Evolutionary conservation across 352 stramenopile species (phyloP).

Genomic region (Globisporangium cederbergense): DNA sequence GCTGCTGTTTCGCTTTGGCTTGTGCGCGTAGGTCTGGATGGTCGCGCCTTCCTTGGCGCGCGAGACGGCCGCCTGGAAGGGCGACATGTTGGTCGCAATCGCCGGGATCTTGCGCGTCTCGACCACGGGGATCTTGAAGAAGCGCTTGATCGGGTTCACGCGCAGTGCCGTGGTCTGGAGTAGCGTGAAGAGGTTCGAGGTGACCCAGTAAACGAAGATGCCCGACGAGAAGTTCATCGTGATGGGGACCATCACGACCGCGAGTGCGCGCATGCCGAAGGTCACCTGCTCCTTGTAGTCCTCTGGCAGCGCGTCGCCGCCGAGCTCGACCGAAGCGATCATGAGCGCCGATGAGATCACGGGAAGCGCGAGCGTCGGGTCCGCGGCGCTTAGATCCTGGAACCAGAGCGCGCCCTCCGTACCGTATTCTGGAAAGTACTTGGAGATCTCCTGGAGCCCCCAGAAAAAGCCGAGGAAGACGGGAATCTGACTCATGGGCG

Average conservation of each 20-base stretch:
- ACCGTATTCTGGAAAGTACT: constrained; percentile 78
- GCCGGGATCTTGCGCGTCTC: constrained; percentile 38
- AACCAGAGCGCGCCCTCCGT: constrained; percentile 83
- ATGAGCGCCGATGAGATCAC: constrained; percentile 79
- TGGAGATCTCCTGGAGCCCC: constrained; percentile 72
- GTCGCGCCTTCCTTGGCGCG: constrained; percentile 64
- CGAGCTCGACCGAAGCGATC: constrained; percentile 72
- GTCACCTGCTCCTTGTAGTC: constrained; percentile 74
- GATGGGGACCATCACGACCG: constrained; percentile 66
- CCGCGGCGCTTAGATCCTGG: constrained; percentile 64
- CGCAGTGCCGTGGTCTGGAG: constrained; percentile 58
- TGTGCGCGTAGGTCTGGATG: constrained; percentile 70
- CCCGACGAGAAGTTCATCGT: constrained; percentile 84
- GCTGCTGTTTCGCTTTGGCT: constrained; percentile 33
- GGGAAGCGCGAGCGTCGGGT: constrained; percentile 74
- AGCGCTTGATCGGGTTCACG: constrained; percentile 48
- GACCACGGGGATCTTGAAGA: constrained; percentile 47
- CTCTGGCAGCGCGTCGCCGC: constrained; percentile 52
- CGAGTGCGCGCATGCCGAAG: constrained; percentile 75
- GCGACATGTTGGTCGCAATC: constrained; percentile 35
- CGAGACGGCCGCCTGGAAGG: constrained; percentile 69
- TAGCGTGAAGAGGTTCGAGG: constrained; percentile 78
- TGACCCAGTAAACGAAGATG: constrained; percentile 87
- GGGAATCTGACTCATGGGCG: constrained; percentile 70
- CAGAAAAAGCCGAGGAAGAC: constrained; percentile 87